These are phyloP conservation scores for Euphorbia lathyris DNA, from an alignment of 345 rosid genomes.

Conservation along the genomic window DNA sequence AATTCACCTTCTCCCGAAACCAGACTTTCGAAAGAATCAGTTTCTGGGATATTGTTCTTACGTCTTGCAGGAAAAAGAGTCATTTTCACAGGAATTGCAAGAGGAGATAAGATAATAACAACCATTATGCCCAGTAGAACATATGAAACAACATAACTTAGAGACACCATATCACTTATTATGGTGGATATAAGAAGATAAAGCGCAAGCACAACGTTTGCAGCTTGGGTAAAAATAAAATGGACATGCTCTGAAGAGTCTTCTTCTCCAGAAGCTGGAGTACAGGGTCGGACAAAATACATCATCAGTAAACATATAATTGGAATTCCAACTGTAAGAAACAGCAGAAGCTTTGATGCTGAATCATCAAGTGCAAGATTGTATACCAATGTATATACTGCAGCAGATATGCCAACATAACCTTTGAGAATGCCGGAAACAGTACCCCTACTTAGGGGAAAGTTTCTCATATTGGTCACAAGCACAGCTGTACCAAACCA, in stretches of 20 bases:
- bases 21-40: slow-evolving; percentile 57
- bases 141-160: slow-evolving; percentile 44
- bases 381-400: slow-evolving; percentile 72
- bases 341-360: slow-evolving; percentile 54
- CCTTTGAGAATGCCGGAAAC: slow-evolving; percentile 89
- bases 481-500: slow-evolving; percentile 89
- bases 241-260: slow-evolving; percentile 78
- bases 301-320: slow-evolving; percentile 56
- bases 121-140: slow-evolving; percentile 57
- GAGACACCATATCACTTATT: slow-evolving; percentile 37
- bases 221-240: slow-evolving; percentile 62
- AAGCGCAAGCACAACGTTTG: slow-evolving; percentile 63
- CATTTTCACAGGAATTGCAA: slow-evolving; percentile 91
- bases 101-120: slow-evolving; percentile 62
- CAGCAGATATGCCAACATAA: slow-evolving; percentile 74
- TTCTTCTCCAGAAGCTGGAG: slow-evolving; percentile 83
- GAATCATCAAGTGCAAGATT: slow-evolving; percentile 54
- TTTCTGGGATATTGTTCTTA: slow-evolving; percentile 37
- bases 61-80: slow-evolving; percentile 61
- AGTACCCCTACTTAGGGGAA: slow-evolving; percentile 75
- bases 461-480: slow-evolving; percentile 93
- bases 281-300: slow-evolving; percentile 76
- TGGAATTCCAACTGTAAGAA: slow-evolving; percentile 78
- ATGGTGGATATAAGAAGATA: slow-evolving; percentile 60
- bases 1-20: slow-evolving; percentile 41